phyloP scores from a whole-genome alignment of 2,329 filamentous ascomycete species.

The Xylaria hypoxylon region DNA sequence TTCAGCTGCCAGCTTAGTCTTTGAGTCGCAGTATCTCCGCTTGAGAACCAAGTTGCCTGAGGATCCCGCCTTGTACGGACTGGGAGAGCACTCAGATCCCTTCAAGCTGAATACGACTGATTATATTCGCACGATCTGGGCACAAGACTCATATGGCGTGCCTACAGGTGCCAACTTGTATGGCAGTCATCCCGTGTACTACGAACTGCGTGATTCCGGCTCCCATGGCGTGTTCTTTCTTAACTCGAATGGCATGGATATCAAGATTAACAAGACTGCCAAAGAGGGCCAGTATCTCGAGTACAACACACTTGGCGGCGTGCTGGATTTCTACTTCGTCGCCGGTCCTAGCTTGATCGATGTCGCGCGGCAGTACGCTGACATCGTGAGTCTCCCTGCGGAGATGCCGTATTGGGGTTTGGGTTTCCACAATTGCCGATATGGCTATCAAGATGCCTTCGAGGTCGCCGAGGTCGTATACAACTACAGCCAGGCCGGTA shows the following conservation, averaged over 20 bases:
- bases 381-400: slow-evolving; percentile 65
- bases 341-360: slow-evolving; percentile 69
- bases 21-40: slow-evolving; percentile 81
- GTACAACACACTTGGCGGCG: slow-evolving; percentile 82
- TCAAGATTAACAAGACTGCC: slow-evolving; percentile 75
- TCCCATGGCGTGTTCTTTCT: slow-evolving; percentile 75
- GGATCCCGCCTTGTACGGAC: slow-evolving; percentile 78
- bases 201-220: slow-evolving; percentile 72
- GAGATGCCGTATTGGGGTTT: slow-evolving; percentile 75
- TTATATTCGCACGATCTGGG: slow-evolving; percentile 78
- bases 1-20: slow-evolving; percentile 73
- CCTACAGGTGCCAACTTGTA: slow-evolving; percentile 76
- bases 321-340: slow-evolving; percentile 78
- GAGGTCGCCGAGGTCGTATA: slow-evolving; percentile 74
- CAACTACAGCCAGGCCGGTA: slow-evolving; percentile 73
- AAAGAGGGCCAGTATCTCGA: slow-evolving; percentile 75
- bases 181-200: slow-evolving; percentile 79
- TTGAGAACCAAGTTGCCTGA: slow-evolving; percentile 77
- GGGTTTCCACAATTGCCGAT: slow-evolving; percentile 72
- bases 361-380: slow-evolving; percentile 69
- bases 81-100: slow-evolving; percentile 81
- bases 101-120: slow-evolving; percentile 75
- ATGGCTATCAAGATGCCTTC: slow-evolving; percentile 73
- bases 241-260: slow-evolving; percentile 81
- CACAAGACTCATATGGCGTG: slow-evolving; percentile 72